These are phyloP conservation scores for Phaeosphaeria sp. DNA, from an alignment of 2,329 filamentous ascomycete species.

Conservation along the genomic window DNA sequence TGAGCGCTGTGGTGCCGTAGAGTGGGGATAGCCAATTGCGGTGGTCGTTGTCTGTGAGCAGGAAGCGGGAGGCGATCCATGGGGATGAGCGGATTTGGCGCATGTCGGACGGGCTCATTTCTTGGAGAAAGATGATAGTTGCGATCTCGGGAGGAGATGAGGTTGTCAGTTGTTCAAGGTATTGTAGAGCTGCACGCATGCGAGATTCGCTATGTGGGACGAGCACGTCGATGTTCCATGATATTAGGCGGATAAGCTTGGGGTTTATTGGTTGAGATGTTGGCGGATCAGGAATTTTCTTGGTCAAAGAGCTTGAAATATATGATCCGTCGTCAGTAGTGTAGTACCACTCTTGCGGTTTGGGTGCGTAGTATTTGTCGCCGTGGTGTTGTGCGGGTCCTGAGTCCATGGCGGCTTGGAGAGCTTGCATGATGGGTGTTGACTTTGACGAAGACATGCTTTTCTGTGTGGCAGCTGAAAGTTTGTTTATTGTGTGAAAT, in stretches of 20 bases:
- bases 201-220: constrained; percentile 46
- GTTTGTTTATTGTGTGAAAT: not conserved
- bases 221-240: constrained; percentile 60
- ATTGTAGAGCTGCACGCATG: constrained; percentile 50
- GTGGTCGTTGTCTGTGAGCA: constrained; percentile 55
- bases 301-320: not conserved
- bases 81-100: constrained; percentile 49
- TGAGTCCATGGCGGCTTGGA: constrained; percentile 16
- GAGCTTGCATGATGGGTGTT: constrained; percentile 18
- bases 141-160: constrained; percentile 29
- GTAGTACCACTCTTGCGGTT: constrained; percentile 14
- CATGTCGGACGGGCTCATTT: constrained; percentile 58
- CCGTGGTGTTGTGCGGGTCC: constrained; percentile 18
- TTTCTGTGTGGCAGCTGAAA: too few species aligned
- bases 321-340: constrained; percentile 1
- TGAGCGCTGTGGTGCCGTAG: constrained; percentile 62
- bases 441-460: constrained; percentile 6
- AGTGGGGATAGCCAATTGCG: constrained; percentile 53
- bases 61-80: constrained; percentile 59
- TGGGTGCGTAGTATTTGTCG: constrained; percentile 22
- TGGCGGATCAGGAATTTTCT: not conserved
- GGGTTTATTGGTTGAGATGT: constrained; percentile 4
- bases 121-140: constrained; percentile 59
- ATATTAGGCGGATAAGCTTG: constrained; percentile 42
- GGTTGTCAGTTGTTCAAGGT: constrained; percentile 45